These are phyloP conservation scores for Ceratobasidium sp. DNA, from an alignment of 1,284 basidiomycete species.

Conservation along the genomic window DNA sequence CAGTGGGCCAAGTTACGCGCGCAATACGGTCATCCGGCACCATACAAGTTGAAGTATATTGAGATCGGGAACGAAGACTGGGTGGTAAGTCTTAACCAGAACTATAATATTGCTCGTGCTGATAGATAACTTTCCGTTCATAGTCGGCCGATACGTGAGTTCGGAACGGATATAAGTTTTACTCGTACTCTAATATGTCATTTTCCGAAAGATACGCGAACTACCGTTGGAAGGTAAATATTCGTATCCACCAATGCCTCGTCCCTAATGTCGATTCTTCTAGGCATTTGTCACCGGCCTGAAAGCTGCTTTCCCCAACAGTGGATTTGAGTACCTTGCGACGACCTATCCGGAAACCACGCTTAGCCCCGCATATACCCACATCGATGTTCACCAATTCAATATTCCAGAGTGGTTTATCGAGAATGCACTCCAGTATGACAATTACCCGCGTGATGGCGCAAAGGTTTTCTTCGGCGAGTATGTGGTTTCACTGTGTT, in stretches of 20 bases:
- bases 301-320: conserved; percentile 69
- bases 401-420: conserved; percentile 57
- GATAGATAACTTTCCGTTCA: conserved; percentile 46
- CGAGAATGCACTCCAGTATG: conserved; percentile 57
- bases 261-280: too few relatives aligned
- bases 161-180: background rate
- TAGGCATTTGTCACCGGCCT: conserved; percentile 67
- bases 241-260: background rate
- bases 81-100: conserved; percentile 43
- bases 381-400: conserved; percentile 55
- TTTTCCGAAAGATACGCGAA: conserved; percentile 58
- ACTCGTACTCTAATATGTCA: conserved; percentile 21
- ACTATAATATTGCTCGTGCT: too few relatives aligned
- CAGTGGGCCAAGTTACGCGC: conserved; percentile 70
- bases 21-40: conserved; percentile 71
- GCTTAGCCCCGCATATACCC: conserved; percentile 57
- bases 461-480: conserved; percentile 54
- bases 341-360: conserved; percentile 57
- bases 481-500: too few relatives aligned
- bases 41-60: conserved; percentile 71
- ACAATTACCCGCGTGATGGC: conserved; percentile 60
- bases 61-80: conserved; percentile 63
- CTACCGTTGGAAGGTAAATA: conserved; percentile 64
- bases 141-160: conserved; percentile 38
- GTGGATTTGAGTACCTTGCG: conserved; percentile 59